A percentile compares a stretch with the other conserved stretches of the same genome.
Evolutionary conservation across 805 yeast species (phyloP).

Genomic region (Zygotorulaspora sp.): DNA sequence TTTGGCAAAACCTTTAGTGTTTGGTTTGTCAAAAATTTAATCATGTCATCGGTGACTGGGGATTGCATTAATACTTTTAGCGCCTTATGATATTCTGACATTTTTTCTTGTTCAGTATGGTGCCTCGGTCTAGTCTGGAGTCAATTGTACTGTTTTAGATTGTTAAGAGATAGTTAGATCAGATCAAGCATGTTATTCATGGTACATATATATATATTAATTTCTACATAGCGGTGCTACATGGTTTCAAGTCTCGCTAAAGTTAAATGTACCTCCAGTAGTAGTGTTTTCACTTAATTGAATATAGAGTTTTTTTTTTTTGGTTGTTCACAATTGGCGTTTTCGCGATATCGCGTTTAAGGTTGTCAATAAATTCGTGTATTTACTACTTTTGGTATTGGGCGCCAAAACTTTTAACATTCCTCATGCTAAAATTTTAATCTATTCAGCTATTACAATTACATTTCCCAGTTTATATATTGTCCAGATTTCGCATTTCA

Average conservation of each 20-base stretch:
- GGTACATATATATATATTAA: no score
- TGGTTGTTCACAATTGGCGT: no score
- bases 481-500: constrained; percentile 9
- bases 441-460: constrained; percentile 1
- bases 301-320: no score
- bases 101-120: constrained; percentile 6
- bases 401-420: constrained; percentile 2
- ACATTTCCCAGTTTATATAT: background rate
- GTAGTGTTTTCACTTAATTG: no score
- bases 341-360: constrained; percentile 3
- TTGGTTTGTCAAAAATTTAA: constrained; percentile 59
- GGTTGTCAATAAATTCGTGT: background rate
- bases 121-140: background rate
- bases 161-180: no score
- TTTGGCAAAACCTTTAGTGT: constrained; percentile 68
- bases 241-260: no score
- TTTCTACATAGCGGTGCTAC: no score
- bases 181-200: no score
- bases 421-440: no score
- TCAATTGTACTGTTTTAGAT: background rate
- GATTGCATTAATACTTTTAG: constrained; percentile 54
- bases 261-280: no score
- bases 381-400: constrained; percentile 1
- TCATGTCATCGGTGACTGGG: constrained; percentile 72
- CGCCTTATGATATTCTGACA: constrained; percentile 45